Percentiles rank a stretch among this genome's conserved stretches.
phyloP scores from a whole-genome alignment of 805 yeast species.

The Candida odintsovae region DNA sequence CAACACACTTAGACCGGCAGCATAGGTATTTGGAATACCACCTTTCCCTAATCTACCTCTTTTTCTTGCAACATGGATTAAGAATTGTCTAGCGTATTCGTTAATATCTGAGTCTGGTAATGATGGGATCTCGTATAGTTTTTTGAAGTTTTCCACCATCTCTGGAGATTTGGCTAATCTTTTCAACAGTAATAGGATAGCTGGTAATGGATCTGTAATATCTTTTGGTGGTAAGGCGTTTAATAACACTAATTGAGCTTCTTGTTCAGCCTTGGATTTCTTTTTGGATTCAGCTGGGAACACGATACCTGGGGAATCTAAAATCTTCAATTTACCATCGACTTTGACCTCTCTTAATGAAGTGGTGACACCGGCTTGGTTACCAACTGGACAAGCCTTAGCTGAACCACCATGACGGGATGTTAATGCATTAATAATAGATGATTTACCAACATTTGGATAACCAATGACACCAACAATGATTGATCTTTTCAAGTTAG shows the following conservation, averaged over 20 bases:
- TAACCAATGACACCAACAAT: slow-evolving; percentile 95
- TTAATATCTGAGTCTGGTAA: slow-evolving; percentile 66
- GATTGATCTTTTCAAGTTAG: slow-evolving; percentile 82
- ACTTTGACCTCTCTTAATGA: slow-evolving; percentile 86
- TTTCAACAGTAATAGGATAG: slow-evolving; percentile 70
- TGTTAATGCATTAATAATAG: slow-evolving; percentile 84
- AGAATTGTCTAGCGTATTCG: slow-evolving; percentile 76
- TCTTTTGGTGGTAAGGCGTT: slow-evolving; percentile 88
- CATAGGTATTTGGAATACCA: slow-evolving; percentile 83
- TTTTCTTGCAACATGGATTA: slow-evolving; percentile 88
- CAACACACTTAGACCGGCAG: slow-evolving; percentile 78
- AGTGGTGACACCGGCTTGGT: slow-evolving; percentile 96
- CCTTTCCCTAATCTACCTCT: slow-evolving; percentile 91
- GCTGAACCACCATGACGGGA: slow-evolving; percentile 70
- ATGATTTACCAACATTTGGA: slow-evolving; percentile 96
- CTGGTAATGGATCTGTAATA: slow-evolving; percentile 78
- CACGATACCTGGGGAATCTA: slow-evolving; percentile 97
- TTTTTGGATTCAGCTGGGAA: slow-evolving; percentile 68
- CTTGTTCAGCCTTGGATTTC: slow-evolving; percentile 54
- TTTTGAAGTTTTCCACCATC: slow-evolving; percentile 71
- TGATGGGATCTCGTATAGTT: slow-evolving; percentile 74
- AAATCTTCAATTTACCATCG: slow-evolving; percentile 79
- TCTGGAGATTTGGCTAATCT: slow-evolving; percentile 67
- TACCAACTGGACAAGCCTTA: slow-evolving; percentile 92
- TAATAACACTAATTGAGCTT: slow-evolving; percentile 82